phyloP scores from a whole-genome alignment of 1,284 basidiomycete species.

The Rhizoctonia solani region DNA sequence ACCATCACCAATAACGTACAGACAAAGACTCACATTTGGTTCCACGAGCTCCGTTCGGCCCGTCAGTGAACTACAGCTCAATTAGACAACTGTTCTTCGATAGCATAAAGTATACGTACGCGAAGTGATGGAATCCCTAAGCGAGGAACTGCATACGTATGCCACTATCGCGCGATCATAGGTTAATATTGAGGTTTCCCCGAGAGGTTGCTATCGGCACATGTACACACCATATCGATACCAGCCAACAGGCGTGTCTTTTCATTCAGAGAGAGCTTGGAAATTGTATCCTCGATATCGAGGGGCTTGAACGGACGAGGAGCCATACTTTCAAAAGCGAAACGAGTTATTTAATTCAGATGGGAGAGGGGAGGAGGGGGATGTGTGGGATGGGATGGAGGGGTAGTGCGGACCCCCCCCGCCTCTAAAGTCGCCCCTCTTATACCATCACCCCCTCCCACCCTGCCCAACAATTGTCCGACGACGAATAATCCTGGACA shows the following conservation, averaged over 20 bases:
- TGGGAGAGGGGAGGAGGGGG: no score
- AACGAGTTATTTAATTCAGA: no score
- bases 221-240: constrained; percentile 36
- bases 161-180: constrained; percentile 26
- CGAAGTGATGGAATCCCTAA: constrained; percentile 30
- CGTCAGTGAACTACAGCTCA: constrained; percentile 31
- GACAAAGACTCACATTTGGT: constrained; percentile 26
- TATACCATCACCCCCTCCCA: no score
- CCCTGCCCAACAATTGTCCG: neutral
- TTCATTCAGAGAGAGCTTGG: constrained; percentile 36
- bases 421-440: no score
- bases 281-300: constrained; percentile 36
- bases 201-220: no score
- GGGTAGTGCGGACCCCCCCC: no score
- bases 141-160: constrained; percentile 33
- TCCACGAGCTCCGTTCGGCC: constrained; percentile 39
- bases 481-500: neutral
- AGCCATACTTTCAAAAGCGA: neutral
- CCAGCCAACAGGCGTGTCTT: constrained; percentile 39
- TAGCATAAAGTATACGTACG: constrained; percentile 5
- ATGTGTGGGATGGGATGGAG: no score
- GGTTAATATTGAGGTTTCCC: neutral
- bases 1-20: neutral
- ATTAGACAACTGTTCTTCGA: neutral
- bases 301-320: constrained; percentile 35